Evolutionary conservation across 257 asterid genomes (phyloP).

Genomic region (Voacanga thouarsii): DNA sequence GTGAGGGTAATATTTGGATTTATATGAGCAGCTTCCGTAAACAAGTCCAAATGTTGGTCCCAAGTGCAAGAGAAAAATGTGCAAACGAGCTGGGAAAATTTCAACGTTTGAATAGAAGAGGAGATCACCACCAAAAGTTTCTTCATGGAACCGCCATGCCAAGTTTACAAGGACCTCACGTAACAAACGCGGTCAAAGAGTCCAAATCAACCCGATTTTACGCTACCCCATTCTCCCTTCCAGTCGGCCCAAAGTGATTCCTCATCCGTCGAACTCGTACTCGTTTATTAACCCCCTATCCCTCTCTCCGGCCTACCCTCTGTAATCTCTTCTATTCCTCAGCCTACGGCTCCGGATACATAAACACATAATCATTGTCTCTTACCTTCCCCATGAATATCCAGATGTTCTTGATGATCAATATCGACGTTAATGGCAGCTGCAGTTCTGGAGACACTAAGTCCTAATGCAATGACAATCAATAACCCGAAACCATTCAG

Average conservation of each 20-base stretch:
- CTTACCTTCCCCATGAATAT: not conserved
- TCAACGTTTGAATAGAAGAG: not conserved
- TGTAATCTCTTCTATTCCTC: not conserved
- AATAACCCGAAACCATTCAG: slow-evolving; percentile 37
- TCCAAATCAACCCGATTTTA: slow-evolving; percentile 1
- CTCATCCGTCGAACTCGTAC: not conserved
- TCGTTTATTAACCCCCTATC: no score
- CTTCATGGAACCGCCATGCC: not conserved
- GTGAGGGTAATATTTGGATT: no score
- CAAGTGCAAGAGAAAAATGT: not conserved
- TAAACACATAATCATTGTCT: not conserved
- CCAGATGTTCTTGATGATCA: slow-evolving; percentile 9
- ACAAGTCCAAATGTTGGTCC: slow-evolving; percentile 3
- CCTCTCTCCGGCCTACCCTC: not conserved
- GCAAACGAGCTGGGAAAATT: not conserved
- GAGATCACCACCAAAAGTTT: no score
- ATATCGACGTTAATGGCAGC: slow-evolving; percentile 28
- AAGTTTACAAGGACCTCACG: not conserved
- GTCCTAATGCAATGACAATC: slow-evolving; percentile 23
- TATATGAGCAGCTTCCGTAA: not conserved
- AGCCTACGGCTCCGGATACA: not conserved
- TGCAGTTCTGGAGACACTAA: slow-evolving; percentile 1
- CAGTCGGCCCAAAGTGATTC: not conserved
- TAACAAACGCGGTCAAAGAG: not conserved
- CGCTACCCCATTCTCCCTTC: not conserved